phyloP scores from a whole-genome alignment of 306 rosid species.

The Vachellia pachyceras region DNA sequence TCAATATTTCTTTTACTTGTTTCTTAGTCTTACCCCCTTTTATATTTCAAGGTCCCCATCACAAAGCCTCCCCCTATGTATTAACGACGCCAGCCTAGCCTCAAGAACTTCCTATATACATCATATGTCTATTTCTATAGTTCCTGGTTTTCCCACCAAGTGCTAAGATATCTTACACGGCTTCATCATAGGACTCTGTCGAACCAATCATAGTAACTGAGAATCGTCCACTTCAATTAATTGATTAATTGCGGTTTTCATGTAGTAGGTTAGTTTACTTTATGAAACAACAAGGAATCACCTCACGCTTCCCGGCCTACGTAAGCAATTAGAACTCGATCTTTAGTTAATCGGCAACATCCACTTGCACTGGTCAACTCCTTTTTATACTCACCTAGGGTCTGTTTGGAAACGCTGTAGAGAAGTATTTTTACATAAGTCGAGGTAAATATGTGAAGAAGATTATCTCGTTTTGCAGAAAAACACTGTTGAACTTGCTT shows the following conservation, averaged over 20 bases:
- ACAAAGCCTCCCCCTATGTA: constrained; percentile 23
- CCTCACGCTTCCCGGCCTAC: not conserved
- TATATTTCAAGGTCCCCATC: constrained; percentile 26
- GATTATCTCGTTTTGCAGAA: too few species aligned
- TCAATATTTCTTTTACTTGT: constrained; percentile 29
- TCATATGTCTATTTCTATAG: not conserved
- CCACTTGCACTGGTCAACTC: not conserved
- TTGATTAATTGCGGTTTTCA: not conserved
- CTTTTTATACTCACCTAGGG: too few species aligned
- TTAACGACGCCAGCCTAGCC: constrained; percentile 47
- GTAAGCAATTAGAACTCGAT: not conserved
- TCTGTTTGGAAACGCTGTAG: too few species aligned
- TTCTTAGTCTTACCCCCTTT: constrained; percentile 7
- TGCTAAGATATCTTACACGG: not conserved
- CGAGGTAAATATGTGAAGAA: too few species aligned
- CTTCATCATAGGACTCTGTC: not conserved
- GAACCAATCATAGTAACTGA: not conserved
- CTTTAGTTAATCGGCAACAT: not conserved
- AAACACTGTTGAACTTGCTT: too few species aligned
- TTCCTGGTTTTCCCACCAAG: constrained; percentile 13
- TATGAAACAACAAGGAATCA: not conserved
- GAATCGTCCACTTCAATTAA: too few species aligned
- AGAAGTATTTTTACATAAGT: too few species aligned
- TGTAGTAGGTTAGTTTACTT: not conserved
- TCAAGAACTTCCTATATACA: not conserved